Percentiles rank a stretch among this genome's conserved stretches.
phyloP scores from a whole-genome alignment of 1,139 yeast species.

The Neolecta irregularis region DNA sequence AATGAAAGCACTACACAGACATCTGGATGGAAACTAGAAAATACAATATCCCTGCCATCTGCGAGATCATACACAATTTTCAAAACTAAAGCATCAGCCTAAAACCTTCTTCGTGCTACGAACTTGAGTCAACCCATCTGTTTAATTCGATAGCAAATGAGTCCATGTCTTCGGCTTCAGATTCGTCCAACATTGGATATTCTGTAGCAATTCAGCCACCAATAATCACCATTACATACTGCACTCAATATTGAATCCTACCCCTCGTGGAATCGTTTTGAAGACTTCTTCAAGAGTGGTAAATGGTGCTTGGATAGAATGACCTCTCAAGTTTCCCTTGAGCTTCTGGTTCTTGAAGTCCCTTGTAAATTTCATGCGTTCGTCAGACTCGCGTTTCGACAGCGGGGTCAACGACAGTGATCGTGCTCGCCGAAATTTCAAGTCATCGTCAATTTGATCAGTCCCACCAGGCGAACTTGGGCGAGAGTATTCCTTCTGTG shows the following conservation, averaged over 20 bases:
- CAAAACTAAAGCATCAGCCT: slow-evolving; percentile 41
- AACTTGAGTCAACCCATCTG: slow-evolving; percentile 45
- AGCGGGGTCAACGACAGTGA: slow-evolving; percentile 14
- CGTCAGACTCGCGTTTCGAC: slow-evolving; percentile 27
- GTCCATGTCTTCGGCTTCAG: slow-evolving; percentile 77
- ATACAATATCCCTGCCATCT: slow-evolving; percentile 69
- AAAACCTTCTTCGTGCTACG: slow-evolving; percentile 11
- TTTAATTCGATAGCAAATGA: slow-evolving; percentile 73
- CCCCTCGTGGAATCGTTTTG: slow-evolving; percentile 60
- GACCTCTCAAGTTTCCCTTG: slow-evolving; percentile 84
- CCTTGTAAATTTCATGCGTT: slow-evolving; percentile 70
- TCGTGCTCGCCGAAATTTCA: slow-evolving; percentile 14
- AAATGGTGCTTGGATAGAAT: slow-evolving; percentile 79
- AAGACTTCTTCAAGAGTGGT: slow-evolving; percentile 78
- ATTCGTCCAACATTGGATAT: slow-evolving; percentile 91
- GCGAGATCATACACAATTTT: slow-evolving; percentile 65
- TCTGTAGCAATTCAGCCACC: slow-evolving; percentile 5
- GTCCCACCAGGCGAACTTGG: too few relatives aligned
- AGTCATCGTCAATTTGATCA: too few relatives aligned
- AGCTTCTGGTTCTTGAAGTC: slow-evolving; percentile 78
- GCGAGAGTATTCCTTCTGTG: too few relatives aligned
- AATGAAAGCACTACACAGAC: slow-evolving; percentile 69
- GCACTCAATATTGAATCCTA: slow-evolving; percentile 89
- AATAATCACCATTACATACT: slow-evolving; percentile 25
- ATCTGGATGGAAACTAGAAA: slow-evolving; percentile 92